Evolutionary conservation across 1,284 basidiomycete genomes (phyloP), one percentile per base, ranked within the genome.

Genomic region (Exsudoporus floridanus): DNA sequence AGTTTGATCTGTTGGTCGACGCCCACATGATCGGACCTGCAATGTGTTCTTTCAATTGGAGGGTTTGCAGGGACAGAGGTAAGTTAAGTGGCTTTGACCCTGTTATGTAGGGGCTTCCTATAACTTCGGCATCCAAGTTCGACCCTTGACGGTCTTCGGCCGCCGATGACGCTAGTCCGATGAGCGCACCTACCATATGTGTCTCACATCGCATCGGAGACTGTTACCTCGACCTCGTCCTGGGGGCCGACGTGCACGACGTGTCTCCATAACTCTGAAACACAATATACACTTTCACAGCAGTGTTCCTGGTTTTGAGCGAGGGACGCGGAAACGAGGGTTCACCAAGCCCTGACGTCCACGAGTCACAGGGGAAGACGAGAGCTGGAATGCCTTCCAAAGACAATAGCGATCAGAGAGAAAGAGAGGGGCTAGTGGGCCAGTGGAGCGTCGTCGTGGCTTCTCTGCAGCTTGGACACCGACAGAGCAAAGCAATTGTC

Each of bases 71-170:
- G 45, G 55, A 53, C 36, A 19, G 36, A 49, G 7, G 38, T 54
- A 60, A 47, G 44, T 49, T 54, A 60, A 47, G 44, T 49, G 41
- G 28, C 38, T 45, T 33, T 16, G 21, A 48, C 55, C 60, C 46
- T 61, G 50, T 43, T 30, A 49, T 55, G 50, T 13, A 14, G 30
- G 30, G 12, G 30, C 30, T 31, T 31, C 30, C 12, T 6, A n/a
- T 27, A 5, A 35, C 36, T 27, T 52, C 31, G 35, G 45, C 4
- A 35, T 43, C 19, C 27, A 25, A 19, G 30, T 14, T 10, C 3
- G 54, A 51, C 56, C 58, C 59, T 59, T 44, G 52, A 31, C 6
- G 23, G 27, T 44, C 13, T 12, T 19, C 50, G 7, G 27, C 37
- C 50, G 35, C 56, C 41, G 45, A 41, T 10, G 23, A 27, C 23